Evolutionary conservation across 352 stramenopile genomes (phyloP), one percentile per base, ranked within the genome.

Genomic region (Pilasporangium apinafurcum): DNA sequence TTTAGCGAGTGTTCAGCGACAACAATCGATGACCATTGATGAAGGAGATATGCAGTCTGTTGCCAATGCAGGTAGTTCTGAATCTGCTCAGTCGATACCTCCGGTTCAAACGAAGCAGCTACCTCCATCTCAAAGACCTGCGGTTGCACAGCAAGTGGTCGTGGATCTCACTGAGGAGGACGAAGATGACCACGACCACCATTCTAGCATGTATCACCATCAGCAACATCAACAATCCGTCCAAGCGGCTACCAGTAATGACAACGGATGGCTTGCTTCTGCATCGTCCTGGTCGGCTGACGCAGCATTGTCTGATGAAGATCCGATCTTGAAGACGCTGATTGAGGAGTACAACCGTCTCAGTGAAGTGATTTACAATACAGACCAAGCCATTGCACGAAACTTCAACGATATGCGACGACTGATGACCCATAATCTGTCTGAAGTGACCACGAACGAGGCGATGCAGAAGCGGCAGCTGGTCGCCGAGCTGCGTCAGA

Each of bases 311-410:
- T 51, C 65, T 0, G 57, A 84, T n/a, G 68, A 73, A 39, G 75
- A 87, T 33, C 48, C 62, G n/a, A 39, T 83, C 22, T 51, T 71
- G 46, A 51, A 55, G 8, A 70, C 52, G 12, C 77, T 83, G 67
- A 63, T 85, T 16, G 42, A 44, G 20, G 60, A 83, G 46, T 88
- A 88, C 63, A 82, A 83, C 34, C 51, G 51, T 0, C 31, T 77
- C 18, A 86, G 57, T 37, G 47, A 51, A 7, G 55, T 56, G 12
- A 71, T 85, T n/a, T 68, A 61, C 26, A 55, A 62, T 21, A 62
- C 63, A 37, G 62, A 85, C n/a, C 54, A 69, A 24, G 45, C 76
- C 31, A 43, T 53, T 3, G 48, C 59, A 0, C 51, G 52, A 14
- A 63, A 64, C 36, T 55, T 56, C n/a, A 73, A 76, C 44, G 56